Evolutionary conservation across 2,329 filamentous ascomycete species (phyloP).

Genomic region (Fusarium chlamydosporum): DNA sequence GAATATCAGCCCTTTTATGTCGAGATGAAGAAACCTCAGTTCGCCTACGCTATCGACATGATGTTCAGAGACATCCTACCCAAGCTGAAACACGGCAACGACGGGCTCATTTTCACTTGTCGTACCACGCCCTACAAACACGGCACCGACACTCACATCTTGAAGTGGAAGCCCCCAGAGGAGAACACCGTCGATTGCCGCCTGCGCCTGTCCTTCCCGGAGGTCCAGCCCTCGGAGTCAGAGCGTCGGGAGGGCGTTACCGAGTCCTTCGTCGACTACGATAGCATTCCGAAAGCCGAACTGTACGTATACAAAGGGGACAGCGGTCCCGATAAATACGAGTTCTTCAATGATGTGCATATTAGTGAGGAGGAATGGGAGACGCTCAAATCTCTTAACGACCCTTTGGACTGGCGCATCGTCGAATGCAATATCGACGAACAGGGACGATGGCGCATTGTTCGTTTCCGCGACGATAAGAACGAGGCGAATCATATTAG

Average conservation of each 20-base stretch:
- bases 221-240: conserved; percentile 74
- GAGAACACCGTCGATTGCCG: conserved; percentile 97
- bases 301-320: conserved; percentile 79
- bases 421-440: conserved; percentile 91
- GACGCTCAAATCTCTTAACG: conserved; percentile 76
- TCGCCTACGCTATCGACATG: conserved; percentile 88
- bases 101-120: conserved; percentile 98
- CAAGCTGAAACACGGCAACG: conserved; percentile 89
- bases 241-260: conserved; percentile 77
- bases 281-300: conserved; percentile 80
- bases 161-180: conserved; percentile 97
- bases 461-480: conserved; percentile 95
- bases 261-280: conserved; percentile 80
- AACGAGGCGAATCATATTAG: conserved; percentile 88
- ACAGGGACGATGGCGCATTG: conserved; percentile 83
- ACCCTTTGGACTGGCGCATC: conserved; percentile 87
- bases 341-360: conserved; percentile 75
- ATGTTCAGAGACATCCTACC: conserved; percentile 93
- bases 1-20: conserved; percentile 82
- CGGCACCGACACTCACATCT: conserved; percentile 91
- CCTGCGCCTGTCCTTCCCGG: conserved; percentile 81
- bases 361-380: conserved; percentile 88
- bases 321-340: conserved; percentile 67
- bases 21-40: conserved; percentile 89
- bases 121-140: conserved; percentile 86